Conservation (phyloP, 805 yeast genomes). For the Hemisphaericaspora nanyangensis region DNA sequence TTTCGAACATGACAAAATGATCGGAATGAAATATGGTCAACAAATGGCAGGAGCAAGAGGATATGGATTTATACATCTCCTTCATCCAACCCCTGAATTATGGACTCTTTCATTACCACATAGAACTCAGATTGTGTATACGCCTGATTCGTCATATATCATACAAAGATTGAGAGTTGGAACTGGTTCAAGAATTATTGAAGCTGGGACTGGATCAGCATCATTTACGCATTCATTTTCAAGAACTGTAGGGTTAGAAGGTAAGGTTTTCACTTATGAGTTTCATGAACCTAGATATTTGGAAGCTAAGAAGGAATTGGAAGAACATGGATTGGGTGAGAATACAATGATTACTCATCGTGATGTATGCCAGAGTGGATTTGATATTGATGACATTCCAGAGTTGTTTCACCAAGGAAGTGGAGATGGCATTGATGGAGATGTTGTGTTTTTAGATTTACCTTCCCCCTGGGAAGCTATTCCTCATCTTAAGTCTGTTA, state of each 20-base stretch:
- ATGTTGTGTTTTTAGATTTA: constrained; percentile 79
- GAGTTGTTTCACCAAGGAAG: constrained; percentile 17
- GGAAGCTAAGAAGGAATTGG: constrained; percentile 78
- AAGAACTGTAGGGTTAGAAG: constrained; percentile 61
- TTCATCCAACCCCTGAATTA: constrained; percentile 91
- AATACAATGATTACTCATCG: constrained; percentile 76
- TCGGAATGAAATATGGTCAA: constrained; percentile 77
- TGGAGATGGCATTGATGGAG: constrained; percentile 45
- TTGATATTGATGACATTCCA: constrained; percentile 45
- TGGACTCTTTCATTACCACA: constrained; percentile 98
- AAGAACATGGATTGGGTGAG: constrained; percentile 59
- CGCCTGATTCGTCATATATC: constrained; percentile 91
- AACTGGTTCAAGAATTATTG: constrained; percentile 77
- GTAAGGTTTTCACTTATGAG: constrained; percentile 79
- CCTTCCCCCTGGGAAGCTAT: constrained; percentile 98
- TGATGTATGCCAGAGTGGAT: constrained; percentile 90
- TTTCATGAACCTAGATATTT: constrained; percentile 80
- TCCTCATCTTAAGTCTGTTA: constrained; percentile 61
- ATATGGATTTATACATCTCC: constrained; percentile 77
- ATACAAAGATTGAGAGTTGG: constrained; percentile 74
- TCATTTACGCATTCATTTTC: constrained; percentile 92
- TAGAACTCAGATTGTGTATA: constrained; percentile 94
- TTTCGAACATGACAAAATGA: constrained; percentile 79
- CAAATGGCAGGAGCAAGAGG: constrained; percentile 78
- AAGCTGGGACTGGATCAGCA: constrained; percentile 98